Conservation (phyloP, 2,329 filamentous ascomycete genomes). For the Helminthosporium solani region DNA sequence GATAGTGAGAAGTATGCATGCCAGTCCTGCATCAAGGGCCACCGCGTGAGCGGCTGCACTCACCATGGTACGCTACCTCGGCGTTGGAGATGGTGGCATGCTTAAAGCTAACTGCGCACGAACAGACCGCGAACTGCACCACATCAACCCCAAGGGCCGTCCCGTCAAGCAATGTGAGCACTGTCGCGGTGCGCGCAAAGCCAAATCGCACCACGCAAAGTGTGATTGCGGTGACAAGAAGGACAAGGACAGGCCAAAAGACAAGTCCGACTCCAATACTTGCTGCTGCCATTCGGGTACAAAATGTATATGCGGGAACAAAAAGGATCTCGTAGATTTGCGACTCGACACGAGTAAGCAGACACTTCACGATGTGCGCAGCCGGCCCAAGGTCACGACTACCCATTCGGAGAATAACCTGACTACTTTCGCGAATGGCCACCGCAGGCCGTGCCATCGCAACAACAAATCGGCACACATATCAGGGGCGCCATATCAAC, state of each 20-base stretch:
- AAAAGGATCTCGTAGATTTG: conserved; percentile 57
- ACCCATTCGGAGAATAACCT: conserved; percentile 61
- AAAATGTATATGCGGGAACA: conserved; percentile 62
- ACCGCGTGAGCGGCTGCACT: conserved; percentile 98
- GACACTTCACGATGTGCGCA: conserved; percentile 48
- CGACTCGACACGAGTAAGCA: conserved; percentile 46
- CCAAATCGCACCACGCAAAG: conserved; percentile 88
- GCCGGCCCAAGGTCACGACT: conserved; percentile 58
- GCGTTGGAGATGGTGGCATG: not conserved
- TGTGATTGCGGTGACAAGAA: conserved; percentile 96
- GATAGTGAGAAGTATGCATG: conserved; percentile 98
- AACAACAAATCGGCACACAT: conserved; percentile 66
- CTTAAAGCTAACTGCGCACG: conserved; percentile 17
- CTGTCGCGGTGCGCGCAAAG: conserved; percentile 94
- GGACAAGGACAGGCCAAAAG: conserved; percentile 56
- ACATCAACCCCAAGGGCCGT: conserved; percentile 96
- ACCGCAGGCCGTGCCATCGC: conserved; percentile 65
- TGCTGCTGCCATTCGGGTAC: conserved; percentile 60
- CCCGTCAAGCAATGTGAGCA: conserved; percentile 97
- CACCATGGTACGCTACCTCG: conserved; percentile 69
- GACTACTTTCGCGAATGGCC: conserved; percentile 63
- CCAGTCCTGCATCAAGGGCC: conserved; percentile 95
- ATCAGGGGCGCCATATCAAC: conserved; percentile 63
- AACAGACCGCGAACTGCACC: conserved; percentile 82
- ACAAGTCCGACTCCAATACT: conserved; percentile 45